Evolutionary conservation across 1,284 basidiomycete genomes (phyloP).

Genomic region (Porodaedalea pini): DNA sequence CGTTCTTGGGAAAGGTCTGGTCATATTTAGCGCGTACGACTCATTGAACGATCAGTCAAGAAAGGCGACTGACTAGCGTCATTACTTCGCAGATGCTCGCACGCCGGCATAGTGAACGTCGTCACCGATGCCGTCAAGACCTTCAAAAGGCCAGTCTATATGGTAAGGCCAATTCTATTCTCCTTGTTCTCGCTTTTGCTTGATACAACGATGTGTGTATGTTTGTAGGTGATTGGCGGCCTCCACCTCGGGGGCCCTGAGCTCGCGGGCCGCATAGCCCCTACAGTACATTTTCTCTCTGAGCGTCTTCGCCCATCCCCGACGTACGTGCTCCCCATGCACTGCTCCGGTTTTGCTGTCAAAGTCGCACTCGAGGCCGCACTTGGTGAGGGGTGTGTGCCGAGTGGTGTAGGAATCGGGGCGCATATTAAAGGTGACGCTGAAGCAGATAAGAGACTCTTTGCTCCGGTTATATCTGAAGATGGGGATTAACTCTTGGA

Average conservation of each 20-base stretch:
- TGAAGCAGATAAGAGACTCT: slow-evolving; percentile 11
- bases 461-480: slow-evolving; percentile 17
- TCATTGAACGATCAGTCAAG: not conserved
- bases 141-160: slow-evolving; percentile 69
- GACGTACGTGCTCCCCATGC: slow-evolving; percentile 74
- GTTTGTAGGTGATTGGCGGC: slow-evolving; percentile 65
- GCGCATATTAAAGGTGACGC: slow-evolving; percentile 42
- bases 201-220: not conserved
- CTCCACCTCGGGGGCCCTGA: slow-evolving; percentile 73
- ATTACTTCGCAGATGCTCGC: slow-evolving; percentile 56
- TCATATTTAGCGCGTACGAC: slow-evolving; percentile 76
- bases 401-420: slow-evolving; percentile 68
- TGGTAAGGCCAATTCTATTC: slow-evolving; percentile 40
- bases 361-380: slow-evolving; percentile 66
- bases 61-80: not conserved
- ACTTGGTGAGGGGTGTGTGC: slow-evolving; percentile 71
- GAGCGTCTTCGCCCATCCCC: slow-evolving; percentile 57
- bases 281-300: slow-evolving; percentile 70
- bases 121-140: slow-evolving; percentile 59
- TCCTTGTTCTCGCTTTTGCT: not conserved
- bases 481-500: not conserved
- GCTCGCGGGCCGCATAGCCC: slow-evolving; percentile 55
- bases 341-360: slow-evolving; percentile 73
- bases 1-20: slow-evolving; percentile 72
- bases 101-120: slow-evolving; percentile 83